Conservation (phyloP, 345 rosid species). For the Camelina sativa region DNA sequence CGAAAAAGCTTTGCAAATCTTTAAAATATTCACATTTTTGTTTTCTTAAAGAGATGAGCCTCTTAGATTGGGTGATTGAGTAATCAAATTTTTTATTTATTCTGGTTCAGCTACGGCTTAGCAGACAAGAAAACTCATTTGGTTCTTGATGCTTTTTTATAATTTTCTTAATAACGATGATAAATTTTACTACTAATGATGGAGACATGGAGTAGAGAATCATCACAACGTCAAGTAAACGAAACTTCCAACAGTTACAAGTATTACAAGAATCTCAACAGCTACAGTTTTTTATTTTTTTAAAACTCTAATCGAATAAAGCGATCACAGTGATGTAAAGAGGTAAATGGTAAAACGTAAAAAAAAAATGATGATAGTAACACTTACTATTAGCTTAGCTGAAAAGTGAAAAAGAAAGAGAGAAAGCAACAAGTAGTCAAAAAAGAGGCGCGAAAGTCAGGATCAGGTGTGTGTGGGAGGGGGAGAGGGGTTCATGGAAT, state of each 20-base stretch:
- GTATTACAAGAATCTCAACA: too few species aligned
- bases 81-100: not conserved
- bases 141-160: not conserved
- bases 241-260: too few species aligned
- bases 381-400: too few species aligned
- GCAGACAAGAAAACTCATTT: not conserved
- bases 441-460: conserved; percentile 47
- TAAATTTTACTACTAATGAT: too few species aligned
- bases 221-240: too few species aligned
- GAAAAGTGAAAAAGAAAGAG: not conserved
- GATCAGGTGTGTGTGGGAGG: conserved; percentile 34
- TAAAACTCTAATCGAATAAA: not conserved
- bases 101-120: not conserved
- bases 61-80: not conserved
- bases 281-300: too few species aligned
- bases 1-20: not conserved
- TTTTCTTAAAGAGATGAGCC: not conserved
- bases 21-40: not conserved
- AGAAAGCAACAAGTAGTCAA: conserved; percentile 24
- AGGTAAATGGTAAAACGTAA: conserved; percentile 16
- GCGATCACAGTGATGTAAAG: conserved; percentile 19
- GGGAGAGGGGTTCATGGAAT: conserved; percentile 7
- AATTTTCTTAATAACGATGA: too few species aligned
- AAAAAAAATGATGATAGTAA: conserved; percentile 2
- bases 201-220: too few species aligned